phyloP scores from a whole-genome alignment of 2,329 filamentous ascomycete genomes.

The Curvularia eragrostidis region DNA sequence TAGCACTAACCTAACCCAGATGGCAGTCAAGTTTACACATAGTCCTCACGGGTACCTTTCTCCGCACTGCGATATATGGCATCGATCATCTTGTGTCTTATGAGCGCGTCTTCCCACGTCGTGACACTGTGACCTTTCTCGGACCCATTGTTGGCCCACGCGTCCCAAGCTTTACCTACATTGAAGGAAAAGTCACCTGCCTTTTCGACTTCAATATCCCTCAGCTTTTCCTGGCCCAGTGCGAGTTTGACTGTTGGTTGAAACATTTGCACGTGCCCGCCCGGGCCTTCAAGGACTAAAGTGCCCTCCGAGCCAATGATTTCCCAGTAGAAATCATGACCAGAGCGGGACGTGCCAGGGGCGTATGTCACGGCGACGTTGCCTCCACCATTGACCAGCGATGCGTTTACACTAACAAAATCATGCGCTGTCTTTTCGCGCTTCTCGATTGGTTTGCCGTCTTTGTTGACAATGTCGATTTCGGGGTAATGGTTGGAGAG shows the following conservation, averaged over 20 bases:
- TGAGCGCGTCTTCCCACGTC: slow-evolving; percentile 45
- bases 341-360: slow-evolving; percentile 27
- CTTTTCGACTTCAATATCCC: slow-evolving; percentile 58
- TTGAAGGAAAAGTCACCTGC: slow-evolving; percentile 58
- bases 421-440: slow-evolving; percentile 40
- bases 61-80: slow-evolving; percentile 45
- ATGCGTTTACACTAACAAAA: slow-evolving; percentile 33
- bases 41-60: slow-evolving; percentile 38
- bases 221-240: slow-evolving; percentile 45
- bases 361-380: slow-evolving; percentile 36
- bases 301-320: slow-evolving; percentile 49
- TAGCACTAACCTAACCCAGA: neutral
- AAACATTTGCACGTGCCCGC: slow-evolving; percentile 52
- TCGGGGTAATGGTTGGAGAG: slow-evolving; percentile 34
- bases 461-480: slow-evolving; percentile 26
- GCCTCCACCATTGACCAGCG: slow-evolving; percentile 32
- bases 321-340: slow-evolving; percentile 45
- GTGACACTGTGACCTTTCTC: slow-evolving; percentile 35
- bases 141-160: slow-evolving; percentile 52
- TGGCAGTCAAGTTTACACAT: slow-evolving; percentile 23
- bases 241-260: slow-evolving; percentile 46
- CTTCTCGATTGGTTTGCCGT: slow-evolving; percentile 26
- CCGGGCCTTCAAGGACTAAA: slow-evolving; percentile 37
- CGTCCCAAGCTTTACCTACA: slow-evolving; percentile 65
- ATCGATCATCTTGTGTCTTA: slow-evolving; percentile 48